Evolutionary conservation across 2,329 filamentous ascomycete genomes (phyloP).

Genomic region (Fusarium sp.): DNA sequence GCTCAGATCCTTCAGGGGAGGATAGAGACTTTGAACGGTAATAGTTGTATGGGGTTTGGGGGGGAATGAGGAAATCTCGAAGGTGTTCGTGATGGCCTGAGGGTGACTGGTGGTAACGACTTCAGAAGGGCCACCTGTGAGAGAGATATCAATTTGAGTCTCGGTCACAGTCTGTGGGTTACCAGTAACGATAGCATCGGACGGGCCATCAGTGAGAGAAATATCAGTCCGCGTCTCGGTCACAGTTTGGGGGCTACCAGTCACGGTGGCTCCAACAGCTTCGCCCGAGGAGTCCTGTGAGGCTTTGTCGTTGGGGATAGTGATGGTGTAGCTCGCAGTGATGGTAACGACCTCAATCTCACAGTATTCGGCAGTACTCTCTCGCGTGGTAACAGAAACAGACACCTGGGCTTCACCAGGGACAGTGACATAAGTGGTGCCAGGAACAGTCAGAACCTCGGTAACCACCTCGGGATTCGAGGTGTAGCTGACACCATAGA

Average conservation of each 20-base stretch:
- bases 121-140: slow-evolving; percentile 38
- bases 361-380: slow-evolving; percentile 42
- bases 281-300: slow-evolving; percentile 32
- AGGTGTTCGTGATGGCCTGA: slow-evolving; percentile 47
- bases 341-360: slow-evolving; percentile 40
- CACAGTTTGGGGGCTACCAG: slow-evolving; percentile 50
- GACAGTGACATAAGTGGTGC: slow-evolving; percentile 48
- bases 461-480: slow-evolving; percentile 36
- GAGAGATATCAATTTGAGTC: slow-evolving; percentile 42
- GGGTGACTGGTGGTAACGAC: slow-evolving; percentile 45
- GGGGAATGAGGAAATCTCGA: slow-evolving; percentile 34
- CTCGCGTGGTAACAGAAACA: slow-evolving; percentile 44
- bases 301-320: slow-evolving; percentile 42
- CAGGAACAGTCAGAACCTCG: slow-evolving; percentile 44
- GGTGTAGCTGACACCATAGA: slow-evolving; percentile 49
- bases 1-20: slow-evolving; percentile 30
- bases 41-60: slow-evolving; percentile 43
- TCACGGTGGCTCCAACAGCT: slow-evolving; percentile 41
- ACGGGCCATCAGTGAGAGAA: slow-evolving; percentile 37
- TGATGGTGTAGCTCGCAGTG: slow-evolving; percentile 48
- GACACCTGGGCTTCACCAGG: slow-evolving; percentile 40
- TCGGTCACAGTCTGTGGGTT: slow-evolving; percentile 46
- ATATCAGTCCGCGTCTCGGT: slow-evolving; percentile 41
- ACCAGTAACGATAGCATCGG: slow-evolving; percentile 46
- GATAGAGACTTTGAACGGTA: slow-evolving; percentile 50